Percentiles rank a stretch among this genome's conserved stretches.
These are phyloP conservation scores for Monilinia aucupariae DNA, from an alignment of 2,329 filamentous ascomycete species.

Conservation along the genomic window DNA sequence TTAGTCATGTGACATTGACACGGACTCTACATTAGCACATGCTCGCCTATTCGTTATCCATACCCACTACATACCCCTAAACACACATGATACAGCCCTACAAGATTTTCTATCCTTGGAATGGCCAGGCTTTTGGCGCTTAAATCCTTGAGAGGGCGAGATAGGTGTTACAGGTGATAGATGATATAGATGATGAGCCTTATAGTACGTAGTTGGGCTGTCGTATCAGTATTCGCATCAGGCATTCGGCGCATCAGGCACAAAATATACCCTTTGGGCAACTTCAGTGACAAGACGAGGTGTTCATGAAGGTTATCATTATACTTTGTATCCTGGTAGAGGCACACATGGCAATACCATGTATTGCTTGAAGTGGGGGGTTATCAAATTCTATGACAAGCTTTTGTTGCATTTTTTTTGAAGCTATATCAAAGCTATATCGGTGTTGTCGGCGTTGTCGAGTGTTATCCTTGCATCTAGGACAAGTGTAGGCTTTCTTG, in stretches of 20 bases:
- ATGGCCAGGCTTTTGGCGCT: background rate
- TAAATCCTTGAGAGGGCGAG: background rate
- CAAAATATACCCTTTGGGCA: background rate
- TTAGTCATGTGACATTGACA: background rate
- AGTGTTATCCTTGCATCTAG: too few relatives aligned
- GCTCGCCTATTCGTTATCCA: background rate
- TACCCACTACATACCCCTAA: background rate
- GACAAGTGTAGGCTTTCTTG: too few relatives aligned
- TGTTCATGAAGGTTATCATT: background rate
- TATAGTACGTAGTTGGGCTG: too few relatives aligned
- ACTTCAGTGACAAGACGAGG: too few relatives aligned
- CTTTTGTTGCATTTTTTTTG: too few relatives aligned
- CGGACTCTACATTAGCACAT: background rate
- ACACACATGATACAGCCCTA: background rate
- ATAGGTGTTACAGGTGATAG: too few relatives aligned
- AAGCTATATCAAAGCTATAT: too few relatives aligned
- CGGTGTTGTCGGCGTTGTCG: too few relatives aligned
- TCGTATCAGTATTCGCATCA: slow-evolving; percentile 2
- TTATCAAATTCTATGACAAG: too few relatives aligned
- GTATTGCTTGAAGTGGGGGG: too few relatives aligned
- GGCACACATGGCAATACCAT: too few relatives aligned
- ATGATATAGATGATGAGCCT: background rate
- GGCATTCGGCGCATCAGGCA: background rate
- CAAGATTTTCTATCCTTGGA: background rate
- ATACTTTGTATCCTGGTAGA: too few relatives aligned